Evolutionary conservation across 2,329 filamentous ascomycete species (phyloP), one percentile per base, ranked within the genome.

Genomic region (Dactylonectria estremocensis): DNA sequence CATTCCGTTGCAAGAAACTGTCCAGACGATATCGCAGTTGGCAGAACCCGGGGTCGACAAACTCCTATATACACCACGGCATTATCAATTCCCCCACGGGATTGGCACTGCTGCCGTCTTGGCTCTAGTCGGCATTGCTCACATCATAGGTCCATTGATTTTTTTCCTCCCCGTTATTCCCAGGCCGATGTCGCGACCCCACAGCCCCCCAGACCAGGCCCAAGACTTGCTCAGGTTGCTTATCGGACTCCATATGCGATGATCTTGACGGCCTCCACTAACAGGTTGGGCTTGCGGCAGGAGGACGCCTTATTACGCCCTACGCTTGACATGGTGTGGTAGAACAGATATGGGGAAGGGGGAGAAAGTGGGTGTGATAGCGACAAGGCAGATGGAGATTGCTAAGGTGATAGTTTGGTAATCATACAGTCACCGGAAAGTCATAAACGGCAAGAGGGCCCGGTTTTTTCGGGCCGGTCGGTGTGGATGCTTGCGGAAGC

Each of bases 41-140:
- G 43, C 24, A 50, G 20, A 60, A 28, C 53, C 46, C 33, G 52
- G 66, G 61, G 69, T 49, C 48, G 24, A 28, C 52, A 28, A 52
- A 43, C 57, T 54, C 57, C 68, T 74, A 72, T 71, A 74, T 74
- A 74, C 62, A 54, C 14, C 14, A 49, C 4, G 57, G 10, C 33
- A 61, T 54, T 61, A 45, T 64, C 37, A 68, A 46, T 64, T 48
- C 43, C 54, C 35, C 40, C 11, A n/a, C 45, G 43, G 35, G 49
- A 53, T 18, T 61, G 33, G 50, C 16, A 56, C 46, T 66, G 22
- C 46, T 66, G 22, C 43, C 33, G 45, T 40, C 20, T 45, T 16
- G 22, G n/a, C 33, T 35, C 56, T n/a, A 20, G 37, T 13, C 14
- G 22, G 37, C 22, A 18, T 20, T 37, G n/a, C 18, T 18, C 37